Base-by-base conservation (phyloP, 2,329 filamentous ascomycete genomes). In the Sarocladium brachiariae region DNA sequence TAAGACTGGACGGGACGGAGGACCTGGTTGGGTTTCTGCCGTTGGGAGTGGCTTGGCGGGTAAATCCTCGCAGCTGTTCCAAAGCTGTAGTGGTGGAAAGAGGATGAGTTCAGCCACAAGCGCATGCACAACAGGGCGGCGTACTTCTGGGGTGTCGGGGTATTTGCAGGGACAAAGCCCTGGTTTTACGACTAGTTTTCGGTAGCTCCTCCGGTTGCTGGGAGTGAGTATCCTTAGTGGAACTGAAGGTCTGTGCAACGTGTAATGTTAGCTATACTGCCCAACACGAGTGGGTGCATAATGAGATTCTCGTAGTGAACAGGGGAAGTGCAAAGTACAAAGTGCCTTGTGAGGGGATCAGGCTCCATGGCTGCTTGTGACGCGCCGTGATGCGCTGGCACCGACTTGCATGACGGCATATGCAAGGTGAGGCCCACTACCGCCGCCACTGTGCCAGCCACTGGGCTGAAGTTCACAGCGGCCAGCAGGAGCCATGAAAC, bases 301-400 rank as follows among this genome's bases (percentile, higher is more conserved):
- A n/a, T 11, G 13, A 8, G 39, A 14, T 27, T 45, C 39, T 30
- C 24, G 4, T 3, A 14, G 43, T 3, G 25, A 25, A 16, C 5
- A 18, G n/a, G 24, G 19, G 16, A 47, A 14, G 25, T 11, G 27
- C 43, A 31, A 23, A 7, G 43, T 23, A 5, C 4, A 14, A 23
- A 25, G 21, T 10, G 19, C 21, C 43, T 16, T 10, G 25, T 31
- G 11, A 30, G 4, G 27, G 27, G 27, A 16, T 47, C 43, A 47
- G 27, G 43, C 43, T 47, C 39, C 13, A 4, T 16, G 24, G 25
- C 4, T 31, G 43, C 43, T 47, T 19, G 43, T 31, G 25, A 47
- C 21, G 43, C 43, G 43, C 25, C 27, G 43, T 47, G 43, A 47
- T 47, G 43, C 43, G 43, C 43, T 47, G 43, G 43, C 43, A 47